These are phyloP conservation scores for Funneliformis caledonium DNA, from an alignment of 371 early-diverging fungal species.

Conservation along the genomic window DNA sequence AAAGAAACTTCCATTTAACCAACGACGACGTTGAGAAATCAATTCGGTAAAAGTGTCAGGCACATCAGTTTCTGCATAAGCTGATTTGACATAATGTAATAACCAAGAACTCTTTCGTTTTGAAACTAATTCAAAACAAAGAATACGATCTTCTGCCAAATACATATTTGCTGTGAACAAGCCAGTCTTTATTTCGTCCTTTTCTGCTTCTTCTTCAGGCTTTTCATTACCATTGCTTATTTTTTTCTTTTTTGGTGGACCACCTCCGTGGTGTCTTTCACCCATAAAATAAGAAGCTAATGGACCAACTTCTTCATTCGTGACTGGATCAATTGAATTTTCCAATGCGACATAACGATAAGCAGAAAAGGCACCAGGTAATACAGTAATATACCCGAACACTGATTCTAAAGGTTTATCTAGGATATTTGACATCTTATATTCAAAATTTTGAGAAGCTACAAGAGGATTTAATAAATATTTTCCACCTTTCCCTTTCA, in stretches of 20 bases:
- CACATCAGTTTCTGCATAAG: conserved; percentile 71
- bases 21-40: conserved; percentile 89
- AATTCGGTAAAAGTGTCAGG: conserved; percentile 85
- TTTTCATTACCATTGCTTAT: conserved; percentile 62
- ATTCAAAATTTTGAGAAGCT: conserved; percentile 87
- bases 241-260: conserved; percentile 19
- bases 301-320: conserved; percentile 56
- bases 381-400: conserved; percentile 85
- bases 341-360: conserved; percentile 66
- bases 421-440: conserved; percentile 83
- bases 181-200: conserved; percentile 43
- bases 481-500: conserved; percentile 58
- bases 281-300: conserved; percentile 70
- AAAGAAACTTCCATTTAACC: conserved; percentile 97
- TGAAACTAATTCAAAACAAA: conserved; percentile 86
- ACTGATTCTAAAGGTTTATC: conserved; percentile 84
- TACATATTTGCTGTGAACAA: conserved; percentile 77
- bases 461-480: conserved; percentile 74
- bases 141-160: conserved; percentile 85
- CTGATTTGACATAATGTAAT: conserved; percentile 64
- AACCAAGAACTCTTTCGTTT: conserved; percentile 73
- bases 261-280: conserved; percentile 53
- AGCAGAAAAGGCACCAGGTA: conserved; percentile 79
- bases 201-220: conserved; percentile 63
- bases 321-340: conserved; percentile 49